Evolutionary conservation across 2,329 filamentous ascomycete species (phyloP).

Genomic region (Penicillium sp.): DNA sequence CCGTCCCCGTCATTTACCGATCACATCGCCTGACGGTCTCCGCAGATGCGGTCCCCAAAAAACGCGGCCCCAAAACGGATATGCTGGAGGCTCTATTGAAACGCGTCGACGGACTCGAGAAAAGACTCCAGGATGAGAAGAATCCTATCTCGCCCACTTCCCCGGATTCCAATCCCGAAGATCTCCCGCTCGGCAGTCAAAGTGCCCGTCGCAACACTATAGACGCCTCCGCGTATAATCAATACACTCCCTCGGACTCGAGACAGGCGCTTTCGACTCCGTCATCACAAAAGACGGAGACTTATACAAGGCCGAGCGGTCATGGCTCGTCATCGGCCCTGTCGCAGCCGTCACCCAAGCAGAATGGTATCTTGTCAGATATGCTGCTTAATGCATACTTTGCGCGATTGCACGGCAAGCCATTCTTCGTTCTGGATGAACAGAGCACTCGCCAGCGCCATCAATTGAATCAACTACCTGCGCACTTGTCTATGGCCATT

Average conservation of each 20-base stretch:
- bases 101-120: constrained; percentile 80
- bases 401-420: constrained; percentile 73
- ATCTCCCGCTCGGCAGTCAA: constrained; percentile 13
- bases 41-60: constrained; percentile 78
- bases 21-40: constrained; percentile 36
- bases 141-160: constrained; percentile 44
- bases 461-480: constrained; percentile 63
- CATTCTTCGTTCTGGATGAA: constrained; percentile 79
- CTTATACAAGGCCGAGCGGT: constrained; percentile 13
- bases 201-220: constrained; percentile 21
- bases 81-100: constrained; percentile 81
- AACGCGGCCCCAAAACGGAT: constrained; percentile 85
- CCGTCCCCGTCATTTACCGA: constrained; percentile 1
- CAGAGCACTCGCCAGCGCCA: constrained; percentile 68
- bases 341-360: constrained; percentile 18
- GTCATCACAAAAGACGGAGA: constrained; percentile 17
- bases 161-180: constrained; percentile 31
- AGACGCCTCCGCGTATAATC: constrained; percentile 18
- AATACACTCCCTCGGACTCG: constrained; percentile 16
- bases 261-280: constrained; percentile 11
- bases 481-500: constrained; percentile 53
- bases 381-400: constrained; percentile 77
- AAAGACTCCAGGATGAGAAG: constrained; percentile 70
- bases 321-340: constrained; percentile 14
- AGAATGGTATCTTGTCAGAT: constrained; percentile 53